Evolutionary conservation across 352 stramenopile genomes (phyloP).

Genomic region (Pythium brachiatum): DNA sequence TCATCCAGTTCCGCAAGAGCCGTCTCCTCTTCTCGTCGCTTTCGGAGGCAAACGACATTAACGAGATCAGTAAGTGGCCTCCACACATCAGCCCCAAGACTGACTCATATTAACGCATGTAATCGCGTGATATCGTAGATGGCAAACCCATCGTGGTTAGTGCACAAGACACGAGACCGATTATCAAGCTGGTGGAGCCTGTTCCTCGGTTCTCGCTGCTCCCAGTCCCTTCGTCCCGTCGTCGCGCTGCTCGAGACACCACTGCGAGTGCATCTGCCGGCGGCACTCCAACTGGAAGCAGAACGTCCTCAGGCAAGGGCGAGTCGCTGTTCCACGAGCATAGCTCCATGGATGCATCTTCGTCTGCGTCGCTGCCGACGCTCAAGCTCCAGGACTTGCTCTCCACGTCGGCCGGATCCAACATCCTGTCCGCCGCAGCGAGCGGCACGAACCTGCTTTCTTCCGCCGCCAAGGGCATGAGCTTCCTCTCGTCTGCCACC

Average conservation of each 20-base stretch:
- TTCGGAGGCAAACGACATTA: constrained; percentile 79
- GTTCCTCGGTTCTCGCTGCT: constrained; percentile 80
- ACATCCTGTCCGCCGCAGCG: constrained; percentile 58
- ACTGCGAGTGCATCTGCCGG: neutral
- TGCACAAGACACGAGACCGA: constrained; percentile 61
- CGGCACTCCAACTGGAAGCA: constrained; percentile 12
- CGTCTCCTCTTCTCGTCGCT: constrained; percentile 84
- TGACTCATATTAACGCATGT: constrained; percentile 4
- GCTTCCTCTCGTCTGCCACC: constrained; percentile 74
- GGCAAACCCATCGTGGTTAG: constrained; percentile 69
- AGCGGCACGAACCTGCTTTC: constrained; percentile 67
- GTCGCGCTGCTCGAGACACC: constrained; percentile 47
- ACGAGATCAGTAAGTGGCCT: constrained; percentile 71
- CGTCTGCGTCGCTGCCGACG: constrained; percentile 23
- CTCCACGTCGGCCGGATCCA: constrained; percentile 31
- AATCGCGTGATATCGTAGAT: constrained; percentile 34
- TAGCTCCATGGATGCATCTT: neutral
- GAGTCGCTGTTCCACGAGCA: constrained; percentile 27
- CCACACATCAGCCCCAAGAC: neutral
- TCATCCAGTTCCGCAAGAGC: constrained; percentile 83
- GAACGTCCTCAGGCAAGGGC: neutral
- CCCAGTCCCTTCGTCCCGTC: constrained; percentile 55
- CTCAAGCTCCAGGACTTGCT: constrained; percentile 56
- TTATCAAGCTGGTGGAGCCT: constrained; percentile 70
- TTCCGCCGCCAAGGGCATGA: constrained; percentile 78